Conservation (phyloP, 352 stramenopile species). For the Plasmopara halstedii region DNA sequence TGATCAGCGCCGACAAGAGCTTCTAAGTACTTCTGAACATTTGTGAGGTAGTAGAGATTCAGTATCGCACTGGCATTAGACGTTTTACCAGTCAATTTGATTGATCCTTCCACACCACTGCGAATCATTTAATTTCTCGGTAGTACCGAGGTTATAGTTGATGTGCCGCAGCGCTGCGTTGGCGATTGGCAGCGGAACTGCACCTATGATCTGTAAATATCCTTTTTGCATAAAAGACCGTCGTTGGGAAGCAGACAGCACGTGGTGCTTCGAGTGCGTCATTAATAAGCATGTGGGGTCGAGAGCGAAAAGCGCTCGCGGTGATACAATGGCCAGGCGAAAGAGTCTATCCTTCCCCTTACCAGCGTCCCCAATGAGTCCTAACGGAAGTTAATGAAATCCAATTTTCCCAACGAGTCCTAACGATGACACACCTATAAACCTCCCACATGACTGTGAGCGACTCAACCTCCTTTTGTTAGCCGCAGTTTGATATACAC, state of each 20-base stretch:
- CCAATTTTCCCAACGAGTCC: conserved; percentile 45
- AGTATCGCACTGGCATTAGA: conserved; percentile 63
- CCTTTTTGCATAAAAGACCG: conserved; percentile 63
- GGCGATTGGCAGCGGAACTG: conserved; percentile 44
- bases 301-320: conserved; percentile 39
- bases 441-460: conserved; percentile 40
- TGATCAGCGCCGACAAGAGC: conserved; percentile 42
- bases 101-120: conserved; percentile 58
- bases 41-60: conserved; percentile 44
- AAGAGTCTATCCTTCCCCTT: conserved; percentile 45
- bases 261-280: conserved; percentile 5
- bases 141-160: conserved; percentile 70
- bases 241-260: conserved; percentile 52
- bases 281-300: conserved; percentile 29
- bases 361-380: conserved; percentile 45
- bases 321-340: conserved; percentile 33
- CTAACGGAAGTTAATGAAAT: not conserved
- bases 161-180: conserved; percentile 54
- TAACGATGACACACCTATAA: conserved; percentile 30
- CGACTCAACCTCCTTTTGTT: conserved; percentile 68
- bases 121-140: conserved; percentile 63
- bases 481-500: conserved; percentile 49
- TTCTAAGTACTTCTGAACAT: conserved; percentile 52
- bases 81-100: conserved; percentile 61
- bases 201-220: conserved; percentile 59